Base-by-base conservation (phyloP, 2,329 filamentous ascomycete species). In the Colletotrichum truncatum region DNA sequence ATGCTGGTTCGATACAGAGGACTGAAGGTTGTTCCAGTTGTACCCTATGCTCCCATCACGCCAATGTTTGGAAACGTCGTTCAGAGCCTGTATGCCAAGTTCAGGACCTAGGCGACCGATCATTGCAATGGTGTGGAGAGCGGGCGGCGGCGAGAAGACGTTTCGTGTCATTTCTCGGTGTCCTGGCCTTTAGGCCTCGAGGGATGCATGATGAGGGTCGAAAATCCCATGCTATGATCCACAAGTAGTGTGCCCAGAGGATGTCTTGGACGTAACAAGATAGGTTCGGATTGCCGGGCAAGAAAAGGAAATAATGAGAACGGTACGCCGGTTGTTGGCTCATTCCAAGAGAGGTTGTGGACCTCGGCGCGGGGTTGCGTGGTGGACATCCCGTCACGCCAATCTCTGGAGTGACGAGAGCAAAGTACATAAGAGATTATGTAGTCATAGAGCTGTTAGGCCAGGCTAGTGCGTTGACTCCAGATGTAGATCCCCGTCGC, bases 291-390 rank as follows among this genome's bases (percentile, higher is more conserved):
- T 34, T 65, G 62, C 56, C 49, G 28, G 49, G 49, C 48, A 28
- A 61, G 45, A 55, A 49, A 65, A 55, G 49, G 57, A 62, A 55
- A 65, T 65, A 62, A 62, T 43, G 34, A 65, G 41, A 41, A 62
- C 43, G 57, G 43, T 49, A 38, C 30, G 43, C 45, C 57, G 62
- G 57, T 25, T 62, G 57, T 65, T 62, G 62, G 61, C 56, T 62
- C 62, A 55, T 45, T 56, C 62, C 62, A 56, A 62, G 41, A 54
- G 43, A 57, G 51, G 59, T 41, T 66, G 64, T 66, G 59, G 64
- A 66, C 62, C 55, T 49, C 63, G 52, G 62, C 56, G 66, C 66
- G 62, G 61, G 66, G 66, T 67, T 66, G 63, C 46, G 45, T 45
- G 41, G 49, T 62, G 38, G 45, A 52, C 32, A 39, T 53, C 36